These are phyloP conservation scores for Helianthus annuus DNA, from an alignment of 129 eudicot genomes.

Conservation along the genomic window HanXRQr2.0-SUNRISE NC_035435.2:176101192-176101691, in stretches of 20 bases:
- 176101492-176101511: slow-evolving; percentile 75
- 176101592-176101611: slow-evolving; percentile 55
- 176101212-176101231: slow-evolving; percentile 58
- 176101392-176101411: slow-evolving; percentile 78
- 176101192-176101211: slow-evolving; percentile 67
- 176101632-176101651: slow-evolving; percentile 47
- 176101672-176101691: slow-evolving; percentile 73
- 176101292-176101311: slow-evolving; percentile 88
- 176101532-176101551: slow-evolving; percentile 70
- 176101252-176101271: slow-evolving; percentile 72
- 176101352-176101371: slow-evolving; percentile 50
- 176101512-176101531: slow-evolving; percentile 69
- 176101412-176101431: slow-evolving; percentile 83
- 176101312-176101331: slow-evolving; percentile 71
- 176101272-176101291: slow-evolving; percentile 99
- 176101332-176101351: slow-evolving; percentile 57
- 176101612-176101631: slow-evolving; percentile 65
- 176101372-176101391: slow-evolving; percentile 49
- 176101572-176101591: slow-evolving; percentile 80
- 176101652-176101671: slow-evolving; percentile 76
- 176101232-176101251: slow-evolving; percentile 72
- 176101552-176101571: slow-evolving; percentile 91
- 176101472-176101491: slow-evolving; percentile 65
- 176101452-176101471: slow-evolving; percentile 57
- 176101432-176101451: slow-evolving; percentile 70